A percentile compares a stretch with the other conserved stretches of the same genome.
phyloP scores from a whole-genome alignment of 1,284 basidiomycete genomes.

The Marasmius fiardii region DNA sequence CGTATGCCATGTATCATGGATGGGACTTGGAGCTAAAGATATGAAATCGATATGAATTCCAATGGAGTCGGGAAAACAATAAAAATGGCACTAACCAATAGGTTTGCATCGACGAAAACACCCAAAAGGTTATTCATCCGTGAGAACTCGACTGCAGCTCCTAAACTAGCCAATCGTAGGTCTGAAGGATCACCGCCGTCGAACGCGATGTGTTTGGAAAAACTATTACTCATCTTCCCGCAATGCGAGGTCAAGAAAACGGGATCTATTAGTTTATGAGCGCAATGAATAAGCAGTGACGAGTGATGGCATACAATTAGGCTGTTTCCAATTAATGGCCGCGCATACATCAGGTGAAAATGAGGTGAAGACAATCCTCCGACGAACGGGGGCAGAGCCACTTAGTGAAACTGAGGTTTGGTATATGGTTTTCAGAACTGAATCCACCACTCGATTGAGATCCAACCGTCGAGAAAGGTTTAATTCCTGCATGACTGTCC shows the following conservation, averaged over 20 bases:
- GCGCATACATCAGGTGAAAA: constrained; percentile 87
- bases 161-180: constrained; percentile 68
- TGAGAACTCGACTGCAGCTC: constrained; percentile 93
- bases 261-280: constrained; percentile 60
- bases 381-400: constrained; percentile 41
- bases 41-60: constrained; percentile 7
- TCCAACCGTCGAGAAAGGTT: constrained; percentile 54
- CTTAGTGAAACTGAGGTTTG: constrained; percentile 54
- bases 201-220: constrained; percentile 35
- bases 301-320: constrained; percentile 71
- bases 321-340: constrained; percentile 98
- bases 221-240: constrained; percentile 47
- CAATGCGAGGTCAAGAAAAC: constrained; percentile 94
- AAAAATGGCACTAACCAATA: constrained; percentile 55
- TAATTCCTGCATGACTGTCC: constrained; percentile 36
- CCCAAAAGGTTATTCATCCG: constrained; percentile 93
- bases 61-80: constrained; percentile 5
- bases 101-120: constrained; percentile 85
- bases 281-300: constrained; percentile 13
- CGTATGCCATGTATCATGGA: constrained; percentile 84
- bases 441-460: constrained; percentile 80
- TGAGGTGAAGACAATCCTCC: constrained; percentile 84
- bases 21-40: constrained; percentile 64
- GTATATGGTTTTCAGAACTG: constrained; percentile 80
- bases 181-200: constrained; percentile 47